Base-by-base conservation (phyloP, 768 basidiomycete species). In the Gloeopeniophorella convolvens region DNA sequence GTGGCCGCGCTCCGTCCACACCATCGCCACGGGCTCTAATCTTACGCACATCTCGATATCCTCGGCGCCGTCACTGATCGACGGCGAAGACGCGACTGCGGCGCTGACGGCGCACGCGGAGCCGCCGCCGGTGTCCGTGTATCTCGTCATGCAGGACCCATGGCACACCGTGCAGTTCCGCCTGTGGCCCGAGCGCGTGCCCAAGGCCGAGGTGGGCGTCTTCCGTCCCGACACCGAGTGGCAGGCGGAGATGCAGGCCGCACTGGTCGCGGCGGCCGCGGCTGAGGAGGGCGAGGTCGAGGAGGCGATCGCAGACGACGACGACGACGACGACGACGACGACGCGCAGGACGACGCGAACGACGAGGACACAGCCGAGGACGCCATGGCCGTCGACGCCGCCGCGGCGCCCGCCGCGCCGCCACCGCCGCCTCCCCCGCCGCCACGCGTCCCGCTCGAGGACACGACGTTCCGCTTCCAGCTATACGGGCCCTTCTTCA, bases 381-480 rank as follows among this genome's bases (percentile, higher is more conserved):
- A 55, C 9, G 50, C 13, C 23, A 46, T 56, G 51, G 31, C 24
- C 3, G 28, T 54, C 11, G 54, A 56, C 30, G 45, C 5, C 0
- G 31, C 23, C 9, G 45, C 48, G 2, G 23, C 49, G 0, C 41
- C 44, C 8, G 24, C 45, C 3, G 33, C 45, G 11, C 30, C 23
- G 8, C 41, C 45, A 6, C 30, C 33, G n/a, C 30, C 24, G 13
- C 50, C 37, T 0, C 28, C 45, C 3, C 18, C 30, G 5, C 45
- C 31, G 5, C 4, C 36, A 7, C 52, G 11, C 3, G 27, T 48
- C 31, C 51, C 47, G 4, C 32, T 56, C 26, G 33, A 26, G 4
- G 52, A 54, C 40, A 56, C 55, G 27, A 55, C 55, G 13, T 56
- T 56, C 42, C 55, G 55, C 33, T 56, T 54, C 52, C 53, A 55